Base-by-base conservation (phyloP, 2,329 filamentous ascomycete genomes). In the Sporothrix curviconia region DNA sequence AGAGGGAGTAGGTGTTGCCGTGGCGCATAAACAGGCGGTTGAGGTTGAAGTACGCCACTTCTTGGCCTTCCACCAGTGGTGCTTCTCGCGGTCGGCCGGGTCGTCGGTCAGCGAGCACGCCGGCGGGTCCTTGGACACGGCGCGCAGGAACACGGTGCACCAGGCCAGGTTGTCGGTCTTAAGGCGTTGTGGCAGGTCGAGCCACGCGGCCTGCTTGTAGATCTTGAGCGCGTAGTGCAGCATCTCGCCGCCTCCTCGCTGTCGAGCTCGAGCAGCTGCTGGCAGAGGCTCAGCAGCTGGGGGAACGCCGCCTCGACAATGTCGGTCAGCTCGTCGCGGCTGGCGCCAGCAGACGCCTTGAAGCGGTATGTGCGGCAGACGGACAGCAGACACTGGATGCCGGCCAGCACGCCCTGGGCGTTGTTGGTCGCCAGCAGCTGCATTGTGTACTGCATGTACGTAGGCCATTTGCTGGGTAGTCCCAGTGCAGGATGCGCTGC, bases 51-150 rank as follows among this genome's bases (percentile, higher is more conserved):
- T 96, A 99, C 14, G 92, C 89, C 94, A 97, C 74, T 99, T 99
- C 85, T 97, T 97, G 62, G 92, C 89, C 78, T 97, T 99, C 92
- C 92, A 99, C 92, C 94, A 99, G 72, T 96, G 91, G 70, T 96
- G 92, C 66, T 87, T 83, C 73, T 97, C 94, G 58, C 94, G 84
- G 68, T 97, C 92, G 59, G 90, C 85, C 54, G 87, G 75, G 59
- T 85, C 90, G 60, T 95, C 90, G 58, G 78, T 72, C 81, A 97
- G 85, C 36, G 92, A 87, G 64, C 80, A 84, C 57, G 87, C 80
- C 4, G 94, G 94, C 36, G 89, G 85, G 22, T 86, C 77, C 73
- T 97, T 97, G 64, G 87, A 86, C 36, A 97, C 89, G 53, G 95
- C 90, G 60, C 88, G 86, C 64, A 99, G 78, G 77, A 99, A 97